Percentiles rank a stretch among this genome's conserved stretches.
Conservation (phyloP, 768 basidiomycete species). For the Phylloporus sp. region DNA sequence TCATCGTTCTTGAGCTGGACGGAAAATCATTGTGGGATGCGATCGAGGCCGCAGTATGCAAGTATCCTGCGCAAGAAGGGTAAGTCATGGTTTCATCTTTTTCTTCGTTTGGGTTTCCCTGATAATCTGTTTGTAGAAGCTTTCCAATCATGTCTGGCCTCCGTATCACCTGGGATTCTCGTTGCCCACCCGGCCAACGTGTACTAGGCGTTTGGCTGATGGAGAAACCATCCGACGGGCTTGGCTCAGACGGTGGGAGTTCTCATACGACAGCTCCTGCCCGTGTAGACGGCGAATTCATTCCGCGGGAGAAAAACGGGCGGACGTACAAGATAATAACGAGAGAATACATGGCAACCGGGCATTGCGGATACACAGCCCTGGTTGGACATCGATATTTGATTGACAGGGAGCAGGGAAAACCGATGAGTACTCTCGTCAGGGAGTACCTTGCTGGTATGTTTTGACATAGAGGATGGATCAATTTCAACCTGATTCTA, state of each 20-base stretch:
- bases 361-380: constrained; percentile 76
- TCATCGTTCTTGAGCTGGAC: constrained; percentile 76
- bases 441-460: constrained; percentile 79
- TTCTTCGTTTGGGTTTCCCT: neutral
- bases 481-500: neutral
- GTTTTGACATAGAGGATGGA: neutral
- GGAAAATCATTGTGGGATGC: constrained; percentile 78
- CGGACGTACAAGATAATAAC: constrained; percentile 76
- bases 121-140: constrained; percentile 46
- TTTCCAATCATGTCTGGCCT: constrained; percentile 88
- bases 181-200: constrained; percentile 62
- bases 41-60: constrained; percentile 65
- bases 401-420: constrained; percentile 80
- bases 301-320: constrained; percentile 50
- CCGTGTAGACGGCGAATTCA: constrained; percentile 46
- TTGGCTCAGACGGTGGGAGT: constrained; percentile 10
- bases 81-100: constrained; percentile 26
- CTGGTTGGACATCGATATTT: constrained; percentile 64
- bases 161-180: constrained; percentile 83
- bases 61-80: constrained; percentile 93
- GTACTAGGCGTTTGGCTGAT: constrained; percentile 72
- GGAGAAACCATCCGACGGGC: constrained; percentile 29
- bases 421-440: constrained; percentile 73
- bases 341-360: constrained; percentile 77
- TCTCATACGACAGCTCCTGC: constrained; percentile 25